These are phyloP conservation scores for Leishmania major DNA, from an alignment of 208 protist genomes.

Conservation along the genomic window DNA sequence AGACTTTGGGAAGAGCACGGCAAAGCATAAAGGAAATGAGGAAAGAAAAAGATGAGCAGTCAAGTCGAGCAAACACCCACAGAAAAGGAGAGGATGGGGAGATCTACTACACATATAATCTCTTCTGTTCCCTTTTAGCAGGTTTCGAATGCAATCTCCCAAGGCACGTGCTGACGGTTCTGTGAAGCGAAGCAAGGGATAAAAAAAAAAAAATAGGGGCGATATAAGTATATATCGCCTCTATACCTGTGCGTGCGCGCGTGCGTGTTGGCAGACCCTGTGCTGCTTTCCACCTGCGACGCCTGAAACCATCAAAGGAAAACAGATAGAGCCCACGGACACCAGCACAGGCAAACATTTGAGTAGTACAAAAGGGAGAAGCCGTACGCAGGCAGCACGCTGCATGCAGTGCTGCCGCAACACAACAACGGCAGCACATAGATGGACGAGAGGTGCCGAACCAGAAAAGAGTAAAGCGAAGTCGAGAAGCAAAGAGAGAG, in stretches of 20 bases:
- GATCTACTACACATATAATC: not conserved
- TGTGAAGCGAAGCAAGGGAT: not conserved
- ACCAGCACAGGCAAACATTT: not conserved
- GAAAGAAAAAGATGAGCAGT: not conserved
- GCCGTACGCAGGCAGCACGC: not conserved
- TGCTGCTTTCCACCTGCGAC: not conserved
- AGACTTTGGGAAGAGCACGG: not conserved
- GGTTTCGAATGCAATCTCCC: not conserved
- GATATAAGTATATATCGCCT: not conserved
- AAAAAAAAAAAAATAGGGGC: not conserved
- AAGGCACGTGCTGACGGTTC: not conserved
- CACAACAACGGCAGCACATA: not conserved
- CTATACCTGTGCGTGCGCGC: not conserved
- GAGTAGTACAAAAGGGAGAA: not conserved
- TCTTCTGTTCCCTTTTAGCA: not conserved
- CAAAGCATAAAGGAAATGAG: not conserved
- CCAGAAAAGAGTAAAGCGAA: not conserved
- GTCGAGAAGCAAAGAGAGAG: not conserved
- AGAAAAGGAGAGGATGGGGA: not conserved
- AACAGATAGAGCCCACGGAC: not conserved
- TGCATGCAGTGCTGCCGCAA: not conserved
- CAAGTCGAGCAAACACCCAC: not conserved
- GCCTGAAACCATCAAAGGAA: not conserved
- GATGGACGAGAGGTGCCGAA: not conserved
- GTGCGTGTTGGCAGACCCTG: not conserved